These are phyloP conservation scores for Eucommia ulmoides DNA, from an alignment of 257 asterid species.

Conservation along the genomic window DNA sequence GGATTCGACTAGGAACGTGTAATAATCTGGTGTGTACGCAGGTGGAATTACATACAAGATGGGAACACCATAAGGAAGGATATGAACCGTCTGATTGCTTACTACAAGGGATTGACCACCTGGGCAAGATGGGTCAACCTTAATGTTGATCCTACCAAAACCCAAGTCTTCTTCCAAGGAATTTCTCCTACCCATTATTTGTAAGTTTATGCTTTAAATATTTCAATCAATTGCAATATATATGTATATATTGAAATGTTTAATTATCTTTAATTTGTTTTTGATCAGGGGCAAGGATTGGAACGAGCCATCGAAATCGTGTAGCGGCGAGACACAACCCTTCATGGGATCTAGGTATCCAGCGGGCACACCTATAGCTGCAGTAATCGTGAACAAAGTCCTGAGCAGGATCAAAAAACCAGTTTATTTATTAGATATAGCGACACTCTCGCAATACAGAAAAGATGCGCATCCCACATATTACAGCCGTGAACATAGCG, in stretches of 20 bases:
- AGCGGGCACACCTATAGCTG: constrained; percentile 11
- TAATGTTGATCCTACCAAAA: constrained; percentile 15
- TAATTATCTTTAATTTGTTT: too few species aligned
- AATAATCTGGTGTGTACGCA: background rate
- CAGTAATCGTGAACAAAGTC: constrained; percentile 13
- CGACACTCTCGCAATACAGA: constrained; percentile 19
- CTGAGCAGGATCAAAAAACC: constrained; percentile 9
- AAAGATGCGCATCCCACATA: constrained; percentile 30
- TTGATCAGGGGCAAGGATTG: constrained; percentile 15
- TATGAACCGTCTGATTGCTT: constrained; percentile 19
- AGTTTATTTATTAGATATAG: constrained; percentile 17
- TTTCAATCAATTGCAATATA: too few species aligned
- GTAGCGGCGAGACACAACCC: constrained; percentile 18
- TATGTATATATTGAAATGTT: too few species aligned
- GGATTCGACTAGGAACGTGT: too few species aligned
- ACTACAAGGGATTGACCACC: constrained; percentile 16
- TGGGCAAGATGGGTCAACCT: constrained; percentile 24
- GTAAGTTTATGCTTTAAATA: too few species aligned
- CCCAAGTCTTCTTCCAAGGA: constrained; percentile 25
- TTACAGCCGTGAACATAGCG: constrained; percentile 12
- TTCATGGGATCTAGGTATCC: constrained; percentile 12
- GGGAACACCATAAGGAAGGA: constrained; percentile 9
- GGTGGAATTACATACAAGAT: constrained; percentile 23
- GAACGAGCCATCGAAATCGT: constrained; percentile 13
- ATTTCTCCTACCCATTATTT: constrained; percentile 23